Evolutionary conservation across 2,329 filamentous ascomycete species (phyloP).

Genomic region (Coniochaeta sp.): DNA sequence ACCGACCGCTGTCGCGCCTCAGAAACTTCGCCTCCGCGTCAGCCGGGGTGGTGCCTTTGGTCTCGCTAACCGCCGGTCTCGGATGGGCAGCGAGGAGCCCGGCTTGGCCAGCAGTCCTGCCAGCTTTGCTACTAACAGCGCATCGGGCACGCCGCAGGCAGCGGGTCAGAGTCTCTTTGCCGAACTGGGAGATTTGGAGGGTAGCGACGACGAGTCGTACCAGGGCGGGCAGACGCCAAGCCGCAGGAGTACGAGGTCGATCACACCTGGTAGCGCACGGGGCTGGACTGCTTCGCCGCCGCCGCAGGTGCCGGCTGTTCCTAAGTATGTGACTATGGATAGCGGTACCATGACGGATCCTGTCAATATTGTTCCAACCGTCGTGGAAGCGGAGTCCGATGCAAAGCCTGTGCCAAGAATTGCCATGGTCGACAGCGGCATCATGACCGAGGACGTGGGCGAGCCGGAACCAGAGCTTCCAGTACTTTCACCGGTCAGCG

Average conservation of each 20-base stretch:
- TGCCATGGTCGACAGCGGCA: constrained; percentile 30
- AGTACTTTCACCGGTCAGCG: constrained; percentile 16
- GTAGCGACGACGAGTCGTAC: constrained; percentile 58
- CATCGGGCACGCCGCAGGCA: constrained; percentile 40
- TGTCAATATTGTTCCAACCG: constrained; percentile 28
- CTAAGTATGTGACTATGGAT: constrained; percentile 51
- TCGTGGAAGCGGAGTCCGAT: constrained; percentile 7
- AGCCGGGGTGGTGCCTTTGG: constrained; percentile 46
- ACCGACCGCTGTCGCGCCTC: constrained; percentile 53
- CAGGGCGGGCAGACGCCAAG: constrained; percentile 46
- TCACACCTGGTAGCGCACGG: constrained; percentile 40
- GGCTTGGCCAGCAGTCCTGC: constrained; percentile 51
- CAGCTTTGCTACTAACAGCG: constrained; percentile 41
- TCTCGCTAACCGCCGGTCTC: constrained; percentile 46
- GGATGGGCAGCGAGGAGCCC: constrained; percentile 54
- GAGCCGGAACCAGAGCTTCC: neutral
- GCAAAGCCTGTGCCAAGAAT: constrained; percentile 4
- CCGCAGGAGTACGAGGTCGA: constrained; percentile 35
- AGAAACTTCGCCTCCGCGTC: constrained; percentile 66
- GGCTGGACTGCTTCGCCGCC: constrained; percentile 35
- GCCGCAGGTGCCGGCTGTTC: constrained; percentile 41
- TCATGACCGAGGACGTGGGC: constrained; percentile 5
- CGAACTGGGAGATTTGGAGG: constrained; percentile 75
- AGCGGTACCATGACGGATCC: constrained; percentile 55
- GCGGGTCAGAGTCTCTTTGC: constrained; percentile 82